phyloP scores from a whole-genome alignment of 73 alveolate species.

The Tetrahymena elliotti region DNA sequence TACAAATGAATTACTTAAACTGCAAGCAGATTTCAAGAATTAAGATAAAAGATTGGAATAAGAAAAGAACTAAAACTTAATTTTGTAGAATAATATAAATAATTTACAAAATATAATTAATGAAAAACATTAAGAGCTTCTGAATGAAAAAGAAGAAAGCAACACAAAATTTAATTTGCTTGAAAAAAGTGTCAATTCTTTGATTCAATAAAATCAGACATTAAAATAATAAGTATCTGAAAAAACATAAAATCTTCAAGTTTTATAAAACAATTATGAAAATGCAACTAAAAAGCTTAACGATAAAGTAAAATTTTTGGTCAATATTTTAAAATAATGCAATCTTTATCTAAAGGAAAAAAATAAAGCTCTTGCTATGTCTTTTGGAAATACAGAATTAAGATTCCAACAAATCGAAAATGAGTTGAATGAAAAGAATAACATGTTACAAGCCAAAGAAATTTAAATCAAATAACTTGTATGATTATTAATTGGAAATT shows the following conservation, averaged over 20 bases:
- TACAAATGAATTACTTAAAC: background rate
- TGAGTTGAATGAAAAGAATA: background rate
- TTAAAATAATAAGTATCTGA: background rate
- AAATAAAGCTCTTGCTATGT: background rate
- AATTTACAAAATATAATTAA: background rate
- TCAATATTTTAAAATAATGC: background rate
- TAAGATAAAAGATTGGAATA: background rate
- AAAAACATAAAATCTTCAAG: background rate
- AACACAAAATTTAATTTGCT: background rate
- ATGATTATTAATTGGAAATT: background rate
- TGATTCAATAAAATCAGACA: background rate
- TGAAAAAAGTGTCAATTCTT: background rate
- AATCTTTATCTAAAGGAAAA: background rate
- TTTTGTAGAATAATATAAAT: background rate
- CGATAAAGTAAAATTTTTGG: background rate
- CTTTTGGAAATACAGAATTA: background rate
- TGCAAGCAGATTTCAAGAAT: background rate
- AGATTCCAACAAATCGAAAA: background rate
- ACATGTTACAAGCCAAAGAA: background rate
- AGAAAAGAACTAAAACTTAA: background rate
- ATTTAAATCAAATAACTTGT: background rate
- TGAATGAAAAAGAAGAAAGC: background rate
- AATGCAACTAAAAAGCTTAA: background rate
- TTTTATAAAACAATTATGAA: background rate
- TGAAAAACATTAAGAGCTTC: background rate